phyloP scores from a whole-genome alignment of 208 protist genomes.

The Crithidia mellificae region DNA sequence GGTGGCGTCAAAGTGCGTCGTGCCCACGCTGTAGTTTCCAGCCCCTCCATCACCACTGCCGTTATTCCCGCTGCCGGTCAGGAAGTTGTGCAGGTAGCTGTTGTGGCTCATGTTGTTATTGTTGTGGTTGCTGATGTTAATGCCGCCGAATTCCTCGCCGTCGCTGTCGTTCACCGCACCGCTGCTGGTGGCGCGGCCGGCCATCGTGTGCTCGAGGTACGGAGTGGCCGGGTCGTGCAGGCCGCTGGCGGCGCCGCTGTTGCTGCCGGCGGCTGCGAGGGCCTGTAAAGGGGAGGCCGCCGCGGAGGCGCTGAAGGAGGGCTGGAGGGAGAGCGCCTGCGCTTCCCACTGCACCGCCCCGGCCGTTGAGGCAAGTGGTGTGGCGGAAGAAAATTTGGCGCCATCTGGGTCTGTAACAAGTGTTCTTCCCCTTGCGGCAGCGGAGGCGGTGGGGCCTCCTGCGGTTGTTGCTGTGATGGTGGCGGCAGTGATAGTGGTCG shows the following conservation, averaged over 20 bases:
- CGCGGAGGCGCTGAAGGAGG: background rate
- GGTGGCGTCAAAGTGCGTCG: slow-evolving; percentile 2
- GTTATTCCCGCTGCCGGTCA: no score
- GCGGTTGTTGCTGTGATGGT: background rate
- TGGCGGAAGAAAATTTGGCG: background rate
- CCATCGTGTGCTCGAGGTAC: slow-evolving; percentile 11
- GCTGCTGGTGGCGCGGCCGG: background rate
- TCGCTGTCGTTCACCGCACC: background rate
- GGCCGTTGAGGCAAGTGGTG: background rate
- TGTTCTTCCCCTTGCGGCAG: no score
- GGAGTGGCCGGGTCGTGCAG: slow-evolving; percentile 3
- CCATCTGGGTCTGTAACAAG: background rate
- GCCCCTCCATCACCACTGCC: no score
- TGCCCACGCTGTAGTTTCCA: background rate
- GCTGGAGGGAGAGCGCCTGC: background rate
- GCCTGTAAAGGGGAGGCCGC: background rate
- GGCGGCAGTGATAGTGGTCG: background rate
- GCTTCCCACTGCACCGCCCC: slow-evolving; percentile 5
- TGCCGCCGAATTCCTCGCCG: background rate
- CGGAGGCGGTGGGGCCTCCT: no score
- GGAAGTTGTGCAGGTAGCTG: no score
- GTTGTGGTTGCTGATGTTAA: background rate
- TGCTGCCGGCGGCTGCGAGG: background rate
- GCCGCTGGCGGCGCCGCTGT: background rate
- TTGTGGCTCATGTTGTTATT: no score